Evolutionary conservation across 148 eudicot genomes (phyloP).

Genomic region (Persicaria tinctoria): DNA sequence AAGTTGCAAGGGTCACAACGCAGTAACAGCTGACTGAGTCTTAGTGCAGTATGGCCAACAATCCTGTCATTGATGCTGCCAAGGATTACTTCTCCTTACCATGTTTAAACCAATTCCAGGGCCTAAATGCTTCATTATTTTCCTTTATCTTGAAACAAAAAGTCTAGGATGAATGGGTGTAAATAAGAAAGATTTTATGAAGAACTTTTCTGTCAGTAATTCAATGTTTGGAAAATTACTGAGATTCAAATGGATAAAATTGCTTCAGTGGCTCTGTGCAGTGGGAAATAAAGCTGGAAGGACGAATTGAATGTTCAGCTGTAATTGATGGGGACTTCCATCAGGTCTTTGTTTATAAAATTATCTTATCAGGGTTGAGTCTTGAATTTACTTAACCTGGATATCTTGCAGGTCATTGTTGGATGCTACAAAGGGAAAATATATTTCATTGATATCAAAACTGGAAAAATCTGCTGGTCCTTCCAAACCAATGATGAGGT

Average conservation of each 20-base stretch:
- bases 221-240: neutral
- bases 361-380: neutral
- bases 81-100: neutral
- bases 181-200: neutral
- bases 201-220: neutral
- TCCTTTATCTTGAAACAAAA: neutral
- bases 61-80: neutral
- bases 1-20: neutral
- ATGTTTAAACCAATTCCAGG: neutral
- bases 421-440: conserved; percentile 94
- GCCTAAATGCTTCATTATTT: neutral
- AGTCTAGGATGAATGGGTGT: neutral
- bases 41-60: neutral
- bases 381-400: neutral
- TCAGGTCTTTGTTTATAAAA: conserved; percentile 38
- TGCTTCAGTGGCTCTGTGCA: conserved; percentile 44
- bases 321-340: conserved; percentile 61
- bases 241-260: conserved; percentile 1
- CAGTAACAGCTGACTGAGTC: neutral
- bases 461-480: conserved; percentile 62
- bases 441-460: conserved; percentile 54
- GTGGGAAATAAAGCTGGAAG: conserved; percentile 66
- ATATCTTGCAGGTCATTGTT: conserved; percentile 39
- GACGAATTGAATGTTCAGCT: conserved; percentile 78
- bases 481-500: conserved; percentile 81